Conservation (phyloP, 768 basidiomycete genomes). For the Termitomyces sp. region DNA sequence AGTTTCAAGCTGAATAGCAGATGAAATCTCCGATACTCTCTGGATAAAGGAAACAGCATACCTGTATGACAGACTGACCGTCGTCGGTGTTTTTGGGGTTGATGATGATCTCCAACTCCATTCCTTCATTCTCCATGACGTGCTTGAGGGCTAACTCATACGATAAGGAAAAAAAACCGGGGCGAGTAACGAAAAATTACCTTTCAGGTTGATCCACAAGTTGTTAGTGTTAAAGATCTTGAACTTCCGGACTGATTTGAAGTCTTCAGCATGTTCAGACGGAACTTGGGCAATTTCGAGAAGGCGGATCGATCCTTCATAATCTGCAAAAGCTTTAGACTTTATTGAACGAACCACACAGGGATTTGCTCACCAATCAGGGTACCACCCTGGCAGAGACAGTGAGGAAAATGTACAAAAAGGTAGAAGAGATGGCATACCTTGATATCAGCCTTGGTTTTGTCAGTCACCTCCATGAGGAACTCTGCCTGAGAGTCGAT, state of each 20-base stretch:
- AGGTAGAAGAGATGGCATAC: neutral
- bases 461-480: conserved; percentile 94
- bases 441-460: conserved; percentile 84
- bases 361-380: conserved; percentile 47
- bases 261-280: conserved; percentile 89
- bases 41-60: conserved; percentile 14
- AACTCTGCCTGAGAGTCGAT: conserved; percentile 77
- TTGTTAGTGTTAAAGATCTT: conserved; percentile 92
- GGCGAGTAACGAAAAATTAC: conserved; percentile 26
- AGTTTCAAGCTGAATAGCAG: conserved; percentile 60
- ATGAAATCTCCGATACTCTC: neutral
- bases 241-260: conserved; percentile 90
- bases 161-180: neutral
- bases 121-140: conserved; percentile 78
- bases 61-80: conserved; percentile 81
- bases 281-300: conserved; percentile 96
- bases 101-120: conserved; percentile 94
- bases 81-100: conserved; percentile 86
- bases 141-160: conserved; percentile 67
- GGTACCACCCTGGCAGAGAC: conserved; percentile 59
- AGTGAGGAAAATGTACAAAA: neutral
- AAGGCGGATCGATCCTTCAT: conserved; percentile 81
- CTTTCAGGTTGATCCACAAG: conserved; percentile 73
- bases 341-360: neutral
- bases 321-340: conserved; percentile 35